A percentile compares a stretch with the other conserved stretches of the same genome.
phyloP scores from a whole-genome alignment of 2,329 filamentous ascomycete genomes.

The Chrysosporium queenslandicum region DNA sequence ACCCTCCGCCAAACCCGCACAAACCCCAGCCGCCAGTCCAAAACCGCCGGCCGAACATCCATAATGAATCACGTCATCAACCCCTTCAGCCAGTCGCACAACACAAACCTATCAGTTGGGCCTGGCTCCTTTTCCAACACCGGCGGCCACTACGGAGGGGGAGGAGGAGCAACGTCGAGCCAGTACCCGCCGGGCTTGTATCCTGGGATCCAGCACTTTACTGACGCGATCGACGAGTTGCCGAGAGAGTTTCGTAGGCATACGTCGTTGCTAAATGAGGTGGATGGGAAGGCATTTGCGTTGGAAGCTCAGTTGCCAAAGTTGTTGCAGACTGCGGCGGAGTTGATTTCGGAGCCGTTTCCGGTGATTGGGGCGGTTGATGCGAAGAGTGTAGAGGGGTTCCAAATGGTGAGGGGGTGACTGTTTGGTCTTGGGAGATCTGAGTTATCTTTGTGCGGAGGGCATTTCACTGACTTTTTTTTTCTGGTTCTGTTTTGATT shows the following conservation, averaged over 20 bases:
- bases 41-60: constrained; percentile 34
- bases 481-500: neutral
- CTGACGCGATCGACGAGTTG: constrained; percentile 81
- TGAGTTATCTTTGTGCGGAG: constrained; percentile 4
- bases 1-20: constrained; percentile 39
- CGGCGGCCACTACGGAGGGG: constrained; percentile 10
- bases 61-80: constrained; percentile 26
- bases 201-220: constrained; percentile 64
- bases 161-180: constrained; percentile 17
- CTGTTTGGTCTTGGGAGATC: constrained; percentile 8
- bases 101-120: constrained; percentile 1
- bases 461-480: neutral
- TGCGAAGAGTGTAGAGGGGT: neutral
- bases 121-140: neutral
- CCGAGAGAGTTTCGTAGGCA: constrained; percentile 93
- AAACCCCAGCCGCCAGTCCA: constrained; percentile 42
- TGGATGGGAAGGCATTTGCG: constrained; percentile 88
- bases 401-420: constrained; percentile 6
- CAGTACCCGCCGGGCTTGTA: constrained; percentile 45
- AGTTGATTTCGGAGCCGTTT: constrained; percentile 22
- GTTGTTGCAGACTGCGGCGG: constrained; percentile 47
- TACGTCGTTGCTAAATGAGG: constrained; percentile 91
- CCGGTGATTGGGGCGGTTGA: constrained; percentile 4
- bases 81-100: neutral
- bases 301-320: constrained; percentile 74